These are phyloP conservation scores for Talaromyces sp. DNA, from an alignment of 2,329 filamentous ascomycete species.

Conservation along the genomic window DNA sequence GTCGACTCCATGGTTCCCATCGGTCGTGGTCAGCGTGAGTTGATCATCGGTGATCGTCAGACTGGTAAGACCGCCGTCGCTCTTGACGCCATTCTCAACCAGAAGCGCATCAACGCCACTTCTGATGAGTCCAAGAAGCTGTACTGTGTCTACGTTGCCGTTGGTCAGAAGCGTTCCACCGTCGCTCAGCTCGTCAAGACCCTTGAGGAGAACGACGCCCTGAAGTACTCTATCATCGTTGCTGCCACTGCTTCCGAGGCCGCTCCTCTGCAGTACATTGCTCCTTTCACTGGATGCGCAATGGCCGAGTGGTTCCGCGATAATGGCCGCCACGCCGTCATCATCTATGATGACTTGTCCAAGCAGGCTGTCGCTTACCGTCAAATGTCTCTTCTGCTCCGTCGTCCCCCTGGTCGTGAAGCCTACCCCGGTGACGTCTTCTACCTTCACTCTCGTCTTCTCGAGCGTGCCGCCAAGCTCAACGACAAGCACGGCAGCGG, in stretches of 20 bases:
- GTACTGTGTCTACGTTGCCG: conserved; percentile 98
- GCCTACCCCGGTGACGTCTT: conserved; percentile 98
- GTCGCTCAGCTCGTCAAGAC: conserved; percentile 99
- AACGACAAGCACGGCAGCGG: conserved; percentile 91
- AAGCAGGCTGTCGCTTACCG: conserved; percentile 98
- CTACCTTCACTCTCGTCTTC: conserved; percentile 98
- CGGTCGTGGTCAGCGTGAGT: conserved; percentile 99
- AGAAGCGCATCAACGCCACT: conserved; percentile 92
- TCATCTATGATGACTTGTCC: conserved; percentile 91
- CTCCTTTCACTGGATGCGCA: conserved; percentile 87
- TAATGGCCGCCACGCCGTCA: conserved; percentile 77
- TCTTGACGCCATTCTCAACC: conserved; percentile 97
- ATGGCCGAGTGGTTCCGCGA: conserved; percentile 73
- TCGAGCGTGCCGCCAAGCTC: conserved; percentile 99
- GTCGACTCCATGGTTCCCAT: conserved; percentile 99
- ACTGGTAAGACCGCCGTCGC: conserved; percentile 99
- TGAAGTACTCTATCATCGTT: conserved; percentile 95
- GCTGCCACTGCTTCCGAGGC: conserved; percentile 97
- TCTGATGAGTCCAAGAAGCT: conserved; percentile 96
- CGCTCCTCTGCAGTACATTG: conserved; percentile 87
- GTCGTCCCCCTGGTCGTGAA: conserved; percentile 97
- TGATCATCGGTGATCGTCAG: conserved; percentile 99
- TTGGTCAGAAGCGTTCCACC: conserved; percentile 99
- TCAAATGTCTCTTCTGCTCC: conserved; percentile 97
- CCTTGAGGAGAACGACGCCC: conserved; percentile 98